phyloP scores from a whole-genome alignment of 1,284 basidiomycete species.

The Cryptococcus sp. region DNA sequence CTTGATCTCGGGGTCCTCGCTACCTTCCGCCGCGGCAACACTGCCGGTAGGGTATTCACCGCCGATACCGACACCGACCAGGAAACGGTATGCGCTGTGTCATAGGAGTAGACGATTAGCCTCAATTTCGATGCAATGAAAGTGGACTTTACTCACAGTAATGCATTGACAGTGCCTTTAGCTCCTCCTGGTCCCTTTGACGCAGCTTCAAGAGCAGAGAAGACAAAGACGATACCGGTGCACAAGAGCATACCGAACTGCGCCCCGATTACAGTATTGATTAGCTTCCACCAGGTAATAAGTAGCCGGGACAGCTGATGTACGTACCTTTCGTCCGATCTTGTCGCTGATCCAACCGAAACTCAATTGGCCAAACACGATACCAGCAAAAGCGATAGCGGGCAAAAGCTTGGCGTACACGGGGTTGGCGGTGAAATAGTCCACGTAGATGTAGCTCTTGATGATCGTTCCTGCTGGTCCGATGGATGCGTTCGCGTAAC shows the following conservation, averaged over 20 bases:
- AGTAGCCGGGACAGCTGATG: constrained; percentile 54
- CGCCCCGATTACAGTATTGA: constrained; percentile 46
- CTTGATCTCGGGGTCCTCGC: constrained; percentile 67
- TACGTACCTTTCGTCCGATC: constrained; percentile 83
- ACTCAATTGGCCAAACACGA: constrained; percentile 63
- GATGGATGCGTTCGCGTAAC: constrained; percentile 80
- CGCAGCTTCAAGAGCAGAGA: constrained; percentile 77
- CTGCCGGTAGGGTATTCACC: constrained; percentile 90
- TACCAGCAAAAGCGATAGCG: constrained; percentile 73
- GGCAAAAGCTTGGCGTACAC: constrained; percentile 63
- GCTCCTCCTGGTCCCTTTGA: constrained; percentile 66
- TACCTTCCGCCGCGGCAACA: constrained; percentile 88
- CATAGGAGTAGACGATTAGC: not conserved
- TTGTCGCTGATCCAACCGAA: constrained; percentile 76
- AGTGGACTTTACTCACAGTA: constrained; percentile 18
- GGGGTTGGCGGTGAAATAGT: constrained; percentile 59
- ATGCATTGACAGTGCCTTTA: constrained; percentile 61
- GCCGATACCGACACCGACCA: constrained; percentile 72
- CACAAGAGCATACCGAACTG: constrained; percentile 60
- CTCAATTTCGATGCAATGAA: not conserved
- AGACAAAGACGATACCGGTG: constrained; percentile 73
- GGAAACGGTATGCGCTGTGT: constrained; percentile 72
- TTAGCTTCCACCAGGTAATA: not conserved
- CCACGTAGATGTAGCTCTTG: constrained; percentile 64
- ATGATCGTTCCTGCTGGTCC: constrained; percentile 62